Evolutionary conservation across 129 eudicot species (phyloP), one percentile per base, ranked within the genome.

Genomic region (Calendula officinalis): DNA sequence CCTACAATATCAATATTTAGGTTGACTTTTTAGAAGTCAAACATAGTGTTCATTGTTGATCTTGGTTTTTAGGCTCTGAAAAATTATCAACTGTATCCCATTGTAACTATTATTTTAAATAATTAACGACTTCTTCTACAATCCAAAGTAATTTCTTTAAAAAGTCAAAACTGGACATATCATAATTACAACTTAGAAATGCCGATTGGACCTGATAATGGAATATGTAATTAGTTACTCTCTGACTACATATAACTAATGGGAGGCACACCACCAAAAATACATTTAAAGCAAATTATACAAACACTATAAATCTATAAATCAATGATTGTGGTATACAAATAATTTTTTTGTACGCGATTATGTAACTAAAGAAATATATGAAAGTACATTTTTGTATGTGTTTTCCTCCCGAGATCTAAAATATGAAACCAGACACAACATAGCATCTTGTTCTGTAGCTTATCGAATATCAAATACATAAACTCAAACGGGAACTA

Each of bases 1-100:
- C 78, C 86, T 72, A 56, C 9, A 12, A 55, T 43, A 55, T 64
- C 37, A 32, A 68, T 3, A 43, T 42, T 13, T n/a, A 22, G 11
- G 30, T 22, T 32, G 64, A 44, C 11, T 56, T 37, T 51, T 66
- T 38, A 10, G 56, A 53, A 39, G 61, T 36, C 61, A 6, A 51
- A 51, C 13, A n/a, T 50, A 17, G 35, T 51, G 4, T 3, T 37
- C 3, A 22, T 17, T 12, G 4, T 17, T 14, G 14, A 8, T 47
- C 35, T 15, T 2, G 9, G 35, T 36, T 35, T 8, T 48, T 34
- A 8, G 8, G 34, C 41, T 64, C 5, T 2, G 3, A 11, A 14
- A 64, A 34, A n/a, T 33, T 3, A 32, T 34, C 8, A 34, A 35
- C 3, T 4, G 58, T 48, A 34, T 6, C 5, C 14, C 17, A 32